Conservation (phyloP, 257 asterid genomes). For the Mentha longifolia region DNA sequence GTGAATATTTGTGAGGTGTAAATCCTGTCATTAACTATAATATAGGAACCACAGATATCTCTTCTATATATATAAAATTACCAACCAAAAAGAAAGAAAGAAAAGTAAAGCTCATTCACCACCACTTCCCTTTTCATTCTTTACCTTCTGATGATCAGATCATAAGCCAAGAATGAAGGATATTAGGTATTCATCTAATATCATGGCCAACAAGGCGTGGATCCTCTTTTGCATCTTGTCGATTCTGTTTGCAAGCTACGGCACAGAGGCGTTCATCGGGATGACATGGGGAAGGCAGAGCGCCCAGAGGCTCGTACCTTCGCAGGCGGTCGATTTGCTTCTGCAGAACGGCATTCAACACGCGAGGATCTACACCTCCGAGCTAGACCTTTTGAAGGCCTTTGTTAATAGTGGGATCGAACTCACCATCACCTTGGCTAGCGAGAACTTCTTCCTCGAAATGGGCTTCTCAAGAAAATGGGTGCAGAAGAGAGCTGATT, state of each 20-base stretch:
- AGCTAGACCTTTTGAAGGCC: conserved; percentile 28
- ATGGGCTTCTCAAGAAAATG: not conserved
- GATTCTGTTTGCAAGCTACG: not conserved
- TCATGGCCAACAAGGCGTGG: not conserved
- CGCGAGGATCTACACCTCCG: conserved; percentile 25
- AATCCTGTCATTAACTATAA: not conserved
- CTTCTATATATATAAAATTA: not conserved
- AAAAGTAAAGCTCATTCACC: not conserved
- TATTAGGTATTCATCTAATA: conserved; percentile 2
- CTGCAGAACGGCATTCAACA: conserved; percentile 29
- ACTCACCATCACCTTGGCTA: conserved; percentile 7
- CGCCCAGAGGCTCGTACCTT: conserved; percentile 37
- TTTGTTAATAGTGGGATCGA: conserved; percentile 36
- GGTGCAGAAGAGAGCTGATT: not conserved
- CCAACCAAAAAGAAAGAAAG: not conserved
- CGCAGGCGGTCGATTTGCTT: conserved; percentile 45
- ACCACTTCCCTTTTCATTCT: not conserved
- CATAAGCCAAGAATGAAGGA: not conserved
- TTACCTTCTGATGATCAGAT: not conserved
- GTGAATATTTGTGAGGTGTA: not conserved
- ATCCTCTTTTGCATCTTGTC: not conserved
- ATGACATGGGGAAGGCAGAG: conserved; percentile 36
- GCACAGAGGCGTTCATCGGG: conserved; percentile 35
- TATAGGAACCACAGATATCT: not conserved
- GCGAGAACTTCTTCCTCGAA: accelerated